Percentiles rank a stretch among this genome's conserved stretches.
Conservation (phyloP, 768 basidiomycete genomes). For the Auriculariales sp. region DNA sequence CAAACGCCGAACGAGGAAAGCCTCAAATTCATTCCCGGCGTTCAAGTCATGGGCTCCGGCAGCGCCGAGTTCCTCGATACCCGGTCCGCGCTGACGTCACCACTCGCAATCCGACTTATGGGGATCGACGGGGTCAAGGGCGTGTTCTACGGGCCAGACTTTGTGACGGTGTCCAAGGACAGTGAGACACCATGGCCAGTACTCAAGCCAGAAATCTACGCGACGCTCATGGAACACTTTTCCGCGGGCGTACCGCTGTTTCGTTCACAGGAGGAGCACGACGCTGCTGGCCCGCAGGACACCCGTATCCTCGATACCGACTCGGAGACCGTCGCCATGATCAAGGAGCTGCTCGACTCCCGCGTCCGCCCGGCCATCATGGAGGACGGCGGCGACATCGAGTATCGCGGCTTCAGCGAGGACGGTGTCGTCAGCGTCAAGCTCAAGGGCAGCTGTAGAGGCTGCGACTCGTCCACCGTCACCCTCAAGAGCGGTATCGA, state of each 20-base stretch:
- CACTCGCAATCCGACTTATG: conserved; percentile 89
- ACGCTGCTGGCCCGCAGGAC: conserved; percentile 80
- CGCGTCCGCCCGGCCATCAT: conserved; percentile 92
- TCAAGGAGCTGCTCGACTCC: conserved; percentile 93
- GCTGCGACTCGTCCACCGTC: conserved; percentile 86
- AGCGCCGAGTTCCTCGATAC: conserved; percentile 92
- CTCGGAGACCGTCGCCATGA: conserved; percentile 95
- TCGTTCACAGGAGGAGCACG: conserved; percentile 64
- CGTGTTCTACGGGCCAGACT: conserved; percentile 95
- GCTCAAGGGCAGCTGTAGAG: conserved; percentile 93
- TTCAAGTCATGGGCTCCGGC: conserved; percentile 73
- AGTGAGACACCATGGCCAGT: conserved; percentile 75
- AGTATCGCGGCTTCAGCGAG: conserved; percentile 83
- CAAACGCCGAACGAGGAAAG: conserved; percentile 95
- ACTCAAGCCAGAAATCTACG: conserved; percentile 93
- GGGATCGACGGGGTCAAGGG: conserved; percentile 81
- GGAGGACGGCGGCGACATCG: conserved; percentile 98
- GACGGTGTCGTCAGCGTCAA: conserved; percentile 64
- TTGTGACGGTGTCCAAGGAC: conserved; percentile 91
- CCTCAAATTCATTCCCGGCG: conserved; percentile 93
- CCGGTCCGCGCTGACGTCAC: conserved; percentile 72
- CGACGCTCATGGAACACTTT: conserved; percentile 93
- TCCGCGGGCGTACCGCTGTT: conserved; percentile 83
- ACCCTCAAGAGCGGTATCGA: conserved; percentile 96
- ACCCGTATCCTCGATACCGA: conserved; percentile 89